A percentile compares a stretch with the other conserved stretches of the same genome.
Evolutionary conservation across 305 asterid species (phyloP).

Genomic region (Fraxinus greggii): DNA sequence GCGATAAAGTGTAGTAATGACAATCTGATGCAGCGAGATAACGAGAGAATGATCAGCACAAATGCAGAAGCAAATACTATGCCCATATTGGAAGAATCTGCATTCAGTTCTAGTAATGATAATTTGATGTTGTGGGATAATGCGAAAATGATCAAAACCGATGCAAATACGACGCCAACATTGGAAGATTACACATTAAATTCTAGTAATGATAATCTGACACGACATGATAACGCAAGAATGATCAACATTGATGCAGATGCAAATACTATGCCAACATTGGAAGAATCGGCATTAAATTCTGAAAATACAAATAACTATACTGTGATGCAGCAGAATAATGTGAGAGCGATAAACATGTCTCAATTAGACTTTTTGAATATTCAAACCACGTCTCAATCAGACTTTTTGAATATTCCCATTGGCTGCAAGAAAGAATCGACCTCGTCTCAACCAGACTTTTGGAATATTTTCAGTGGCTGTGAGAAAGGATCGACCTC

Average conservation of each 20-base stretch:
- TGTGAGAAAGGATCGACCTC: not conserved
- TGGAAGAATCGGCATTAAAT: not conserved
- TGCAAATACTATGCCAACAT: not conserved
- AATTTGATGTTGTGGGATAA: too few species aligned
- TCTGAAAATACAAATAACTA: too few species aligned
- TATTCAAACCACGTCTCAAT: not conserved
- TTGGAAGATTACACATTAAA: not conserved
- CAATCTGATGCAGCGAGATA: not conserved
- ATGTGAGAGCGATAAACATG: not conserved
- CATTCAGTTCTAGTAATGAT: not conserved
- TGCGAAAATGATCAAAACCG: not conserved
- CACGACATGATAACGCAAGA: not conserved
- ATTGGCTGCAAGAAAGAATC: not conserved
- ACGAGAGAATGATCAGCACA: not conserved
- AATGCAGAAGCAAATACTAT: not conserved
- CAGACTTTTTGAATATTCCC: not conserved
- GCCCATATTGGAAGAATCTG: not conserved
- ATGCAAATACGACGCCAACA: not conserved
- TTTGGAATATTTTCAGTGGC: not conserved
- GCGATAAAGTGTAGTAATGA: not conserved
- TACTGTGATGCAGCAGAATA: not conserved
- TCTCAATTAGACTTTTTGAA: too few species aligned
- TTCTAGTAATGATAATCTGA: not conserved
- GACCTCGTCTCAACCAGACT: not conserved
- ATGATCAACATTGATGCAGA: not conserved